Evolutionary conservation across 108 stramenopile species (phyloP).

Genomic region (Stephanodiscus minutulus): DNA sequence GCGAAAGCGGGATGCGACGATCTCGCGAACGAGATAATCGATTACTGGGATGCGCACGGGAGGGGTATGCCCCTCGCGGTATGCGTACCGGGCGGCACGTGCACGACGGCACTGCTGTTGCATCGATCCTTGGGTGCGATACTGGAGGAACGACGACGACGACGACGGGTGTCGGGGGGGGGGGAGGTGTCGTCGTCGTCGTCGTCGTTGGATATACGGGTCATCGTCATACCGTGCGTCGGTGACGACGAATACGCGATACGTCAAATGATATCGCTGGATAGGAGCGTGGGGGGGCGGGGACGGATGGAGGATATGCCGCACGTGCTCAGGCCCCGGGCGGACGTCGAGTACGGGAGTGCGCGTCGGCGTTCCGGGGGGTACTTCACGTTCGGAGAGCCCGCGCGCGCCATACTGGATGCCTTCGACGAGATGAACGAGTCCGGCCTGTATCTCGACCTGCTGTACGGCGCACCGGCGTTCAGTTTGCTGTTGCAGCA

Average conservation of each 20-base stretch:
- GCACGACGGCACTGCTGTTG: conserved; percentile 73
- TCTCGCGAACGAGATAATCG: conserved; percentile 48
- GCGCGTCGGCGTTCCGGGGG: conserved; percentile 27
- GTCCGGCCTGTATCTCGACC: conserved; percentile 63
- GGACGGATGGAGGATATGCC: conserved; percentile 62
- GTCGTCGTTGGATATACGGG: conserved; percentile 69
- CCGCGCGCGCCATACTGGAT: conserved; percentile 55
- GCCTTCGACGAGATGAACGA: conserved; percentile 73
- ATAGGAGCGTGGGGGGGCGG: conserved; percentile 47
- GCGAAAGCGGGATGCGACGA: conserved; percentile 58
- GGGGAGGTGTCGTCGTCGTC: no score
- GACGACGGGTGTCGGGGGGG: conserved; percentile 9
- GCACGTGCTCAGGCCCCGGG: conserved; percentile 52
- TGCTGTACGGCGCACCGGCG: conserved; percentile 83
- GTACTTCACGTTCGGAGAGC: conserved; percentile 79
- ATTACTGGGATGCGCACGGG: conserved; percentile 64
- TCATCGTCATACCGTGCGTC: conserved; percentile 84
- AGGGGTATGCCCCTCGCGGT: conserved; percentile 69
- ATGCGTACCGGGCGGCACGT: conserved; percentile 82
- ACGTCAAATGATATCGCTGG: conserved; percentile 78
- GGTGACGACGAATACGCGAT: conserved; percentile 77
- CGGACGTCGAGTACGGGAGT: conserved; percentile 38
- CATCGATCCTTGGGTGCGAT: conserved; percentile 58
- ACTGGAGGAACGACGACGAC: no score
- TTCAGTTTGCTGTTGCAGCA: conserved; percentile 76